Evolutionary conservation across 805 yeast genomes (phyloP).

Genomic region (Pichia cephalocereana): DNA sequence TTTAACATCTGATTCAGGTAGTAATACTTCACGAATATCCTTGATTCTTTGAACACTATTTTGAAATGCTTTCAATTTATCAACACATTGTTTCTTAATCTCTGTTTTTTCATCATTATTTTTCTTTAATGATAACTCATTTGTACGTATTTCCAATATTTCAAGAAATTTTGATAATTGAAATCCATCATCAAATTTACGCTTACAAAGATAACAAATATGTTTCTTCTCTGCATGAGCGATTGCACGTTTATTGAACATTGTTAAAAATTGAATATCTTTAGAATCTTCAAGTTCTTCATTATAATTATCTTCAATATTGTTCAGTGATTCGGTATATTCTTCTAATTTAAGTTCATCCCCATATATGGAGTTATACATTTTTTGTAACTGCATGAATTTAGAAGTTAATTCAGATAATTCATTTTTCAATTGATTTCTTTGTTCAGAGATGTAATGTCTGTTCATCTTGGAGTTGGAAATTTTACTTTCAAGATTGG

Average conservation of each 20-base stretch:
- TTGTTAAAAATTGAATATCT: constrained; percentile 57
- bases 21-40: constrained; percentile 23
- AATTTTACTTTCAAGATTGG: not conserved
- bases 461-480: not conserved
- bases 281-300: constrained; percentile 57
- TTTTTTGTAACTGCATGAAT: constrained; percentile 1
- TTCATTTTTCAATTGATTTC: not conserved
- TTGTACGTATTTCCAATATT: constrained; percentile 17
- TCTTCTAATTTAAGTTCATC: constrained; percentile 33
- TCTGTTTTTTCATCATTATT: constrained; percentile 13
- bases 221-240: constrained; percentile 47
- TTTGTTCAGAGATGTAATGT: not conserved
- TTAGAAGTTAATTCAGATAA: not conserved
- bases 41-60: constrained; percentile 12
- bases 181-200: constrained; percentile 43
- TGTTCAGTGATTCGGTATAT: constrained; percentile 38
- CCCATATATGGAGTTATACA: constrained; percentile 22
- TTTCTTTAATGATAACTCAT: constrained; percentile 12
- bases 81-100: constrained; percentile 22
- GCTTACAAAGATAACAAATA: constrained; percentile 64
- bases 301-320: constrained; percentile 54
- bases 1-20: constrained; percentile 8
- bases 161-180: constrained; percentile 17
- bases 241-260: constrained; percentile 63
- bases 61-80: not conserved